Evolutionary conservation across 305 asterid genomes (phyloP).

Genomic region (Rubia tinctorum): DNA sequence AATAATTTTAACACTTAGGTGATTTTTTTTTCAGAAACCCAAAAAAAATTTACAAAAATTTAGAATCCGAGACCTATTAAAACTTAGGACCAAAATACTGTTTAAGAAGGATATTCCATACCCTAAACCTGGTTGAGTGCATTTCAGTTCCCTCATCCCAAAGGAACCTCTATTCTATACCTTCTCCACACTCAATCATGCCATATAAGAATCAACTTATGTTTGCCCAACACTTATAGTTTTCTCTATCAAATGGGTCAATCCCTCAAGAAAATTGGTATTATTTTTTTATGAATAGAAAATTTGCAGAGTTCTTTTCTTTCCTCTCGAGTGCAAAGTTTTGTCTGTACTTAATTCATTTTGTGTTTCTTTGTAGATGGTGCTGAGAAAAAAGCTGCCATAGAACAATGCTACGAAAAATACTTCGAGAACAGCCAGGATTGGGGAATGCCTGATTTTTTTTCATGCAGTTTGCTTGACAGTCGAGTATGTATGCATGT

Average conservation of each 20-base stretch:
- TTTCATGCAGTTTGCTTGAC: slow-evolving; percentile 63
- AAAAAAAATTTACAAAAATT: too few relatives aligned
- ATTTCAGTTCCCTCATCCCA: neutral
- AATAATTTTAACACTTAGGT: too few relatives aligned
- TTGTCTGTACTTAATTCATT: neutral
- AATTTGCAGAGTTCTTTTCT: neutral
- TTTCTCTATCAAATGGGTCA: slow-evolving; percentile 36
- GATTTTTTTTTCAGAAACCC: too few relatives aligned
- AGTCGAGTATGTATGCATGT: slow-evolving; percentile 45
- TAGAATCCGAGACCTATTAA: too few relatives aligned
- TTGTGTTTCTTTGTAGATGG: slow-evolving; percentile 31
- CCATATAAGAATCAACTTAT: neutral
- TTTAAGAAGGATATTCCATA: neutral
- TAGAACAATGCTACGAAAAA: slow-evolving; percentile 44
- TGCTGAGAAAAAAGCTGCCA: slow-evolving; percentile 33
- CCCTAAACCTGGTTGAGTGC: neutral
- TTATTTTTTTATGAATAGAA: neutral
- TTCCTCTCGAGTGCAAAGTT: neutral
- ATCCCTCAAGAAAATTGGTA: slow-evolving; percentile 40
- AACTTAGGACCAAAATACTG: too few relatives aligned
- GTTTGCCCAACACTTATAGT: neutral
- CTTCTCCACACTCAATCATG: neutral
- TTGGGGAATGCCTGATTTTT: slow-evolving; percentile 44
- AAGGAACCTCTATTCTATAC: neutral
- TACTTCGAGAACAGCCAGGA: slow-evolving; percentile 33